Conservation (phyloP, 768 basidiomycete species). For the Boletus subparvulus region DNA sequence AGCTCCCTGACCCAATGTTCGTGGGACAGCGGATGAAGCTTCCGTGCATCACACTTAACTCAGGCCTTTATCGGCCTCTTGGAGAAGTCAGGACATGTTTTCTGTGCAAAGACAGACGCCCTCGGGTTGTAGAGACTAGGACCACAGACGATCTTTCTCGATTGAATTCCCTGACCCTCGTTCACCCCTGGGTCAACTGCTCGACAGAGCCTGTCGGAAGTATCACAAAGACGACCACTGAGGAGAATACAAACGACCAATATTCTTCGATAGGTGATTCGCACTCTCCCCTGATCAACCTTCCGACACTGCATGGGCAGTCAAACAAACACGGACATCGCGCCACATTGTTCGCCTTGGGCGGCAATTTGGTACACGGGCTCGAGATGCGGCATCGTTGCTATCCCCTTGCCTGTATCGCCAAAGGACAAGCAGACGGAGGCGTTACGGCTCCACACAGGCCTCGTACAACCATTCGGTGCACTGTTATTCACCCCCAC, state of each 20-base stretch:
- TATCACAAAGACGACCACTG: background rate
- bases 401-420: too few relatives aligned
- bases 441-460: too few relatives aligned
- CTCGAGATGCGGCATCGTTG: too few relatives aligned
- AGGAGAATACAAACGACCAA: too few relatives aligned
- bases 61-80: background rate
- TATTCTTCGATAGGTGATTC: background rate
- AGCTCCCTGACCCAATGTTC: background rate
- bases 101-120: background rate
- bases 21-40: background rate
- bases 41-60: conserved; percentile 10
- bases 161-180: background rate
- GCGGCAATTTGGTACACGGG: too few relatives aligned
- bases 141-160: background rate
- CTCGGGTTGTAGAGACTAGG: conserved; percentile 1
- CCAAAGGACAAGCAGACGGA: too few relatives aligned
- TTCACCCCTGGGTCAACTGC: background rate
- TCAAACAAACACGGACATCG: too few relatives aligned
- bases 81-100: background rate
- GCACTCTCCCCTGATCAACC: too few relatives aligned
- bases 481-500: background rate
- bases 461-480: background rate
- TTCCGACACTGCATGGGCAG: too few relatives aligned
- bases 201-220: background rate
- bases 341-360: too few relatives aligned